These are phyloP conservation scores for Neurospora sp. DNA, from an alignment of 495 filamentous ascomycete species.

Conservation along the genomic window DNA sequence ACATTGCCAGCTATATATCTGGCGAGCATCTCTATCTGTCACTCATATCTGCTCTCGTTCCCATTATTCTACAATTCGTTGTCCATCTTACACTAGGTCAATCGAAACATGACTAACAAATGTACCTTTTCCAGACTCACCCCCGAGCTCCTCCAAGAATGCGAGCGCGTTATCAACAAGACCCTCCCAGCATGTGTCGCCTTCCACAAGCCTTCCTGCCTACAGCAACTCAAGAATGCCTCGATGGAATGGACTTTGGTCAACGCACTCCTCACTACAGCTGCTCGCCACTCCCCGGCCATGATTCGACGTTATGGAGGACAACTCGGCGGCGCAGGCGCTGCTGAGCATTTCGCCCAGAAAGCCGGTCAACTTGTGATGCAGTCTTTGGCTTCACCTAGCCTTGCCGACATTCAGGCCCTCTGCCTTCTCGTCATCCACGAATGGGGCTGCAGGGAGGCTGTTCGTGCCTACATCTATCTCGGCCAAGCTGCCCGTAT, in stretches of 20 bases:
- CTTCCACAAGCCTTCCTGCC: conserved; percentile 43
- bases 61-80: neutral
- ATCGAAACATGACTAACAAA: conserved; percentile 4
- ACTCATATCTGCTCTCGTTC: neutral
- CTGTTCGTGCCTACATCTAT: conserved; percentile 42
- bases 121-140: conserved; percentile 26
- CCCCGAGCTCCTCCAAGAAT: conserved; percentile 38
- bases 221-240: conserved; percentile 39
- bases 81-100: neutral
- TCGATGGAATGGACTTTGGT: conserved; percentile 37
- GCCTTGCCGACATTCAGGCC: conserved; percentile 41
- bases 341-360: conserved; percentile 39
- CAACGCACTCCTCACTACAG: conserved; percentile 38
- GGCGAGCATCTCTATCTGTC: neutral
- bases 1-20: neutral
- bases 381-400: conserved; percentile 36
- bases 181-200: conserved; percentile 42
- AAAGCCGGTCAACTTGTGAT: conserved; percentile 39
- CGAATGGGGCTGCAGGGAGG: conserved; percentile 43
- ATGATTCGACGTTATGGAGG: conserved; percentile 41
- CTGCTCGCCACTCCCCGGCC: conserved; percentile 35
- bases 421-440: conserved; percentile 42
- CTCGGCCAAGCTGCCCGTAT: conserved; percentile 41
- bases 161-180: conserved; percentile 40
- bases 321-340: conserved; percentile 32